Conservation (phyloP, 805 yeast species). For the Metschnikowia vanudenii region DNA sequence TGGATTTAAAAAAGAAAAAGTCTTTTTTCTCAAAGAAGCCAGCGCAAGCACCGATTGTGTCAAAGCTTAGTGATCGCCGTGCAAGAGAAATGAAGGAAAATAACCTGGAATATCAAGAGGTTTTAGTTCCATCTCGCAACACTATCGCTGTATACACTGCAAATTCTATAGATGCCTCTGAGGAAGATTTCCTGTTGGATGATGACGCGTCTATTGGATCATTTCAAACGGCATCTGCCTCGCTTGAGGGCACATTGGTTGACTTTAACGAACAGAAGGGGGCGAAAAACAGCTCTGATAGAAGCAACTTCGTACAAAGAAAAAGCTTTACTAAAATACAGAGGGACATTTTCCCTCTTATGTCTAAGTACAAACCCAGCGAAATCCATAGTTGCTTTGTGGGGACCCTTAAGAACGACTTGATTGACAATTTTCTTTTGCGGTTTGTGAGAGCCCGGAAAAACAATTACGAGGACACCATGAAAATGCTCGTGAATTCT, state of each 20-base stretch:
- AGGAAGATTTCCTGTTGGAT: slow-evolving; percentile 16
- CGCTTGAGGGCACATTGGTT: slow-evolving; percentile 7
- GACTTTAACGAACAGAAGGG: background rate
- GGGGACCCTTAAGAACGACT: slow-evolving; percentile 64
- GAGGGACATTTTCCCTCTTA: background rate
- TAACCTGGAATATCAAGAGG: slow-evolving; percentile 25
- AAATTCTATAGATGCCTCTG: slow-evolving; percentile 18
- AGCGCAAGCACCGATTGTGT: slow-evolving; percentile 14
- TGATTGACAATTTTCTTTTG: slow-evolving; percentile 74
- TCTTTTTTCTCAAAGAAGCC: slow-evolving; percentile 25
- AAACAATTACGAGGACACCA: slow-evolving; percentile 68
- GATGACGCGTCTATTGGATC: slow-evolving; percentile 31
- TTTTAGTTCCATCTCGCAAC: slow-evolving; percentile 23
- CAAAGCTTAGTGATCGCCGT: slow-evolving; percentile 24
- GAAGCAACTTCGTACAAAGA: background rate
- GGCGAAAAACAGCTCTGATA: background rate
- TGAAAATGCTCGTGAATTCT: slow-evolving; percentile 71
- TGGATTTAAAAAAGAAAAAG: slow-evolving; percentile 32
- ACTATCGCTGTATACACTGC: slow-evolving; percentile 22
- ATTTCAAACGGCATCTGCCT: slow-evolving; percentile 20
- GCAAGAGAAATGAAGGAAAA: slow-evolving; percentile 28
- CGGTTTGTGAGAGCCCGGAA: slow-evolving; percentile 86
- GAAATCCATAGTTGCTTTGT: slow-evolving; percentile 55
- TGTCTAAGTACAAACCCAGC: slow-evolving; percentile 52
- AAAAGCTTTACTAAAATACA: background rate